Base-by-base conservation (phyloP, 176 grass and related monocot species). In the Areca catechu region DNA sequence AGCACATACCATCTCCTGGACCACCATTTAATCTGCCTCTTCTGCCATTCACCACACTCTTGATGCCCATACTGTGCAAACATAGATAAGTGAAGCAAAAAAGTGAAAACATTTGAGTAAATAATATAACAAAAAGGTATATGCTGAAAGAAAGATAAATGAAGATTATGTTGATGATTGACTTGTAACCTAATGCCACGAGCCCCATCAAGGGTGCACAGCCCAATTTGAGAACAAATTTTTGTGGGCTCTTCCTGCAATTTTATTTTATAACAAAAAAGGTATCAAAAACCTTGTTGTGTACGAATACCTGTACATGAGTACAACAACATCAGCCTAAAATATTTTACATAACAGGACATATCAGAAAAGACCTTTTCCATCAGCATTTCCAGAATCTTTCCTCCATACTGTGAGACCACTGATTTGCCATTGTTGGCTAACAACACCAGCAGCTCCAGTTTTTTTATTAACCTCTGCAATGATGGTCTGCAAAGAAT, bases 361-460 rank as follows among this genome's bases (percentile, higher is more conserved):
- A 18, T 17, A 6, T 28, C 14, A 60, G 24, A n/a, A 28, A n/a
- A 22, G n/a, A 60, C 80, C 67, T 83, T 73, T 65, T 61, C 62
- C 24, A 47, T 14, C 24, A 83, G 53, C 56, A 68, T 72, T 63
- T 83, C 49, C 28, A 83, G 68, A 57, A 83, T 83, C 56, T 72
- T 67, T 77, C 57, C 74, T 16, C 73, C 80, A 25, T 77, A 83
- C 67, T 77, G 61, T 24, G 73, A 1, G 24, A 76, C 73, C 50
- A 77, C 68, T 56, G 68, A 19, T 49, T 83, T 83, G 73, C 80
- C 80, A 77, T 15, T 83, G 73, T 37, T 83, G 61, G 49, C 62
- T 83, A 61, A 68, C 73, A 52, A 83, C 62, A 49, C 80, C 80
- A 68, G 73, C 20, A 61, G 74, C 80, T 66, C 80, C 80, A 57